Conservation (phyloP, 768 basidiomycete genomes). For the Trametes meyenii region DNA sequence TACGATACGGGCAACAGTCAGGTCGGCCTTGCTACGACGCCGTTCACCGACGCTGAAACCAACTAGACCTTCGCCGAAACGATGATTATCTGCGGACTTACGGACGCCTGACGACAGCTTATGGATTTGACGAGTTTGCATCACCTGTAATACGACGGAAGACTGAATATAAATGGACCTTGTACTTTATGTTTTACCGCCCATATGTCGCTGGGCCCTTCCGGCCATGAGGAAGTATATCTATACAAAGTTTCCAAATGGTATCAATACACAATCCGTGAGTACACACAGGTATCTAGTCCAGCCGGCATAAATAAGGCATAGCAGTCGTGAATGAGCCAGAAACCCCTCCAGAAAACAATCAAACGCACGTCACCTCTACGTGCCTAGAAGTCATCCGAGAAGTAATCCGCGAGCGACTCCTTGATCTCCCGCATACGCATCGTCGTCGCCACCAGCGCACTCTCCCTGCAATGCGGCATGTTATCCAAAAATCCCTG, state of each 20-base stretch:
- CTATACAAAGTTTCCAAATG: not conserved
- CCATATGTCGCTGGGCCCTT: not conserved
- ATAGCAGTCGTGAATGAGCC: not conserved
- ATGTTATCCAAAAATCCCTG: slow-evolving; percentile 46
- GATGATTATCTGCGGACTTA: not conserved
- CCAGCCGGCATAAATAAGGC: not conserved
- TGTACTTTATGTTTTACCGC: not conserved
- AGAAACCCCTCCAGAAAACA: not conserved
- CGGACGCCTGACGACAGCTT: not conserved
- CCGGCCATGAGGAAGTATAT: not conserved
- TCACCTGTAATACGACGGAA: not conserved
- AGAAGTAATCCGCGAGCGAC: slow-evolving; percentile 49
- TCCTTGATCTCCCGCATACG: slow-evolving; percentile 52
- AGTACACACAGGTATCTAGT: slow-evolving; percentile 9
- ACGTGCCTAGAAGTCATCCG: slow-evolving; percentile 38
- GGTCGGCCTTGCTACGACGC: slow-evolving; percentile 39
- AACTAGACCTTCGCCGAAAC: slow-evolving; percentile 27
- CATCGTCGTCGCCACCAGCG: slow-evolving; percentile 44
- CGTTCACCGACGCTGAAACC: slow-evolving; percentile 36
- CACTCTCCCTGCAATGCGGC: slow-evolving; percentile 48
- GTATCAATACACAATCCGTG: slow-evolving; percentile 9
- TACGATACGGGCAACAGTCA: slow-evolving; percentile 38
- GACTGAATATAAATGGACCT: not conserved
- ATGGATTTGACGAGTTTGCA: not conserved
- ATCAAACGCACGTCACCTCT: not conserved